phyloP scores from a whole-genome alignment of 441 rosid genomes.

The Eruca vesicaria region DNA sequence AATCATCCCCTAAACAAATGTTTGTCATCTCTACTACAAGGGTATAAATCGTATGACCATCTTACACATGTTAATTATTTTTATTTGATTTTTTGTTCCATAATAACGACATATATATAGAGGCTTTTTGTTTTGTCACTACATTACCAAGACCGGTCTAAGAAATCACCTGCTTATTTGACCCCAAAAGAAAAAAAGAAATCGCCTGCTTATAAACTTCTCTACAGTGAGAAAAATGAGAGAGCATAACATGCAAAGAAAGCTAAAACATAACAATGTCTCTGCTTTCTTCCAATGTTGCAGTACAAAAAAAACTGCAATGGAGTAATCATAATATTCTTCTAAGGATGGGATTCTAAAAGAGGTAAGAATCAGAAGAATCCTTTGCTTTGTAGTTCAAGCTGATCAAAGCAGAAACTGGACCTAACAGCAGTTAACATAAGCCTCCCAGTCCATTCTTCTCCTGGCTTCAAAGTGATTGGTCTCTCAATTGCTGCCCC shows the following conservation, averaged over 20 bases:
- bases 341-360: background rate
- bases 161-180: constrained; percentile 5
- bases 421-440: constrained; percentile 68
- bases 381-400: constrained; percentile 39
- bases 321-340: background rate
- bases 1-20: too few species aligned
- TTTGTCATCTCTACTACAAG: too few species aligned
- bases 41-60: too few species aligned
- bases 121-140: background rate
- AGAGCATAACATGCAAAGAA: too few species aligned
- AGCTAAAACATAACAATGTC: too few species aligned
- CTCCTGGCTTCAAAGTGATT: constrained; percentile 72
- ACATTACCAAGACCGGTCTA: constrained; percentile 17
- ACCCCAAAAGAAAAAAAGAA: too few species aligned
- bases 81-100: too few species aligned
- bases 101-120: too few species aligned
- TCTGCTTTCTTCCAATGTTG: too few species aligned
- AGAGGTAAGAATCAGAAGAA: constrained; percentile 29
- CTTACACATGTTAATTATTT: too few species aligned
- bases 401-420: constrained; percentile 55
- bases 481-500: constrained; percentile 86
- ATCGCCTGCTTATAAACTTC: too few species aligned
- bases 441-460: constrained; percentile 83
- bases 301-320: background rate
- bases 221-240: too few species aligned